Evolutionary conservation across 2,329 filamentous ascomycete genomes (phyloP).

Genomic region (Ceratocystiopsis sp.): DNA sequence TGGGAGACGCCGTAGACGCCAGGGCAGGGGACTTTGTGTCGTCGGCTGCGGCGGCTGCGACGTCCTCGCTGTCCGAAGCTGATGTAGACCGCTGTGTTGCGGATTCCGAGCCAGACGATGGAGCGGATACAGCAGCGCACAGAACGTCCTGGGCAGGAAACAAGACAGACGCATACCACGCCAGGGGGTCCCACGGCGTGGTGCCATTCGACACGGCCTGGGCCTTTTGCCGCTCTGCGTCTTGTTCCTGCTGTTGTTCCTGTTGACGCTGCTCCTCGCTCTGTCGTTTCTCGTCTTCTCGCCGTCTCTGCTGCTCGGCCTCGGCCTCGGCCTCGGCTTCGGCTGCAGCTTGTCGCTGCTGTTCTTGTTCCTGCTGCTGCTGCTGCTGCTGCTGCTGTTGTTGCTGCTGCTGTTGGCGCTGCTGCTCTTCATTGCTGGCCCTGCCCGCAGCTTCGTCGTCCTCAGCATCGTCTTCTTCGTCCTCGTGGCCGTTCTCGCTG

Average conservation of each 20-base stretch:
- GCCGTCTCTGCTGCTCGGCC: background rate
- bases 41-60: too few relatives aligned
- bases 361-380: conserved; percentile 12
- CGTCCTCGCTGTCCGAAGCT: too few relatives aligned
- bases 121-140: background rate
- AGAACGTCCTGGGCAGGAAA: background rate
- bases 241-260: conserved; percentile 9
- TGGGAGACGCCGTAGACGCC: too few relatives aligned
- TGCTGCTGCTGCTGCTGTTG: conserved; percentile 13
- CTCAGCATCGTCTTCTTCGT: conserved; percentile 33
- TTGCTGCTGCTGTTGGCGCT: background rate
- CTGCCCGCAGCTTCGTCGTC: conserved; percentile 34
- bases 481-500: conserved; percentile 48
- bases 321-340: too few relatives aligned
- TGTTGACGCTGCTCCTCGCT: conserved; percentile 1
- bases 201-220: background rate
- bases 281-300: background rate
- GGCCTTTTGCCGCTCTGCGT: conserved; percentile 10
- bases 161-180: background rate
- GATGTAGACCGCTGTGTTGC: background rate
- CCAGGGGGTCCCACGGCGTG: conserved; percentile 1
- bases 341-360: conserved; percentile 4
- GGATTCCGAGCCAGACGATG: background rate
- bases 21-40: too few relatives aligned
- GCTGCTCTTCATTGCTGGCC: background rate